Percentiles rank a stretch among this genome's conserved stretches.
Conservation (phyloP, 345 rosid species). For the Arabidopsis thaliana region DNA sequence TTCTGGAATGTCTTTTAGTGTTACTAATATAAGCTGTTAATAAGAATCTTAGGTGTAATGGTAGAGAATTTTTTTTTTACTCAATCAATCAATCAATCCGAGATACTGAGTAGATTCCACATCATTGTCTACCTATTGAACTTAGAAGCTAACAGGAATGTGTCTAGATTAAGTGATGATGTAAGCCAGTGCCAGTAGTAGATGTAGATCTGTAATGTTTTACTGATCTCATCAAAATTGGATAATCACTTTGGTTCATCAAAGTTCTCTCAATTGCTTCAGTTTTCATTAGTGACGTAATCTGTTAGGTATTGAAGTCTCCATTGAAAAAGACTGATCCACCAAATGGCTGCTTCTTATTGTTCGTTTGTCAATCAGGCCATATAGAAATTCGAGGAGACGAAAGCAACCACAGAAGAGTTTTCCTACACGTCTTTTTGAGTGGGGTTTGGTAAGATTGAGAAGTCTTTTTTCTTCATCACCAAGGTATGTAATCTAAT, state of each 20-base stretch:
- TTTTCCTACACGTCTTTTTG: conserved; percentile 38
- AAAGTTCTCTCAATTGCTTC: conserved; percentile 10
- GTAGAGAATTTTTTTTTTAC: background rate
- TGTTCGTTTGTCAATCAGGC: conserved; percentile 33
- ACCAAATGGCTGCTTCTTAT: conserved; percentile 35
- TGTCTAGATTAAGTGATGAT: conserved; percentile 26
- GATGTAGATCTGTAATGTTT: background rate
- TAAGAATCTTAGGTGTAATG: conserved; percentile 25
- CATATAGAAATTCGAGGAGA: conserved; percentile 26
- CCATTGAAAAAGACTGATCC: conserved; percentile 23
- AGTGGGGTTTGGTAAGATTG: conserved; percentile 48
- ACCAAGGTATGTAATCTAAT: conserved; percentile 45
- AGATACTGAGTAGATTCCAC: conserved; percentile 25
- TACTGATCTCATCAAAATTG: background rate
- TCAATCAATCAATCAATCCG: background rate
- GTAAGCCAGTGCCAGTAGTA: conserved; percentile 7
- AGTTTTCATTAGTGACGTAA: conserved; percentile 29
- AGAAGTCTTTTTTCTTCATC: conserved; percentile 41
- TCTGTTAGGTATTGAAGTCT: conserved; percentile 33
- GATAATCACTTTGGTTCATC: background rate
- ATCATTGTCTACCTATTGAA: conserved; percentile 29
- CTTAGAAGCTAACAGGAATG: conserved; percentile 10
- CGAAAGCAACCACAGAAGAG: conserved; percentile 34
- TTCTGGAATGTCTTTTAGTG: conserved; percentile 3
- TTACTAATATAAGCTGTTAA: conserved; percentile 26